phyloP scores from a whole-genome alignment of 495 filamentous ascomycete genomes.

The Penicillium chermesinum region DNA sequence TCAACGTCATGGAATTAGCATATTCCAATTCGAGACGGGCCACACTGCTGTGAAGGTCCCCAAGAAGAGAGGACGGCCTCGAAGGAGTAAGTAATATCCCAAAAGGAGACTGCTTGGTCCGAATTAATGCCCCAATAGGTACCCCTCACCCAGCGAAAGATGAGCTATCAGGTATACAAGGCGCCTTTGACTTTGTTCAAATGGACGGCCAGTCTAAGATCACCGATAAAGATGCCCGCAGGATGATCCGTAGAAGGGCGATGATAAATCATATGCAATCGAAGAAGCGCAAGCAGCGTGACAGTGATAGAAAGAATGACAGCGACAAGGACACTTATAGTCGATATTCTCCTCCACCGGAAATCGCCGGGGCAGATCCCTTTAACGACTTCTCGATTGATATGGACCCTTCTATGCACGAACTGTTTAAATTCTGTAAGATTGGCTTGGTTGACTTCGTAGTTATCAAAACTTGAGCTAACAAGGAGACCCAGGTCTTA shows the following conservation, averaged over 20 bases:
- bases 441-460: neutral
- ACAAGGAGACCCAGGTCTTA: neutral
- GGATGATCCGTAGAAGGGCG: neutral
- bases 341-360: neutral
- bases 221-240: neutral
- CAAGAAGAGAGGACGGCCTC: constrained; percentile 3
- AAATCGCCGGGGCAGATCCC: constrained; percentile 2
- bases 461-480: neutral
- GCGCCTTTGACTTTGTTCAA: constrained; percentile 1
- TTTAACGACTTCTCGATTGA: neutral
- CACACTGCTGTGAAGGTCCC: neutral
- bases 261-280: constrained; percentile 2
- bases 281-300: neutral
- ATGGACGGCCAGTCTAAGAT: neutral
- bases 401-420: constrained; percentile 2
- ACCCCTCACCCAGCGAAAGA: no score
- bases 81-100: constrained; percentile 3
- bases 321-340: no score
- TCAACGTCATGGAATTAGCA: neutral
- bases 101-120: no score
- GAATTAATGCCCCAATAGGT: no score
- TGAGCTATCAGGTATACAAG: no score
- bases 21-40: constrained; percentile 1
- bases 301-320: neutral
- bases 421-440: constrained; percentile 3